Conservation (phyloP, 768 basidiomycete species). For the Mycena polygramma region DNA sequence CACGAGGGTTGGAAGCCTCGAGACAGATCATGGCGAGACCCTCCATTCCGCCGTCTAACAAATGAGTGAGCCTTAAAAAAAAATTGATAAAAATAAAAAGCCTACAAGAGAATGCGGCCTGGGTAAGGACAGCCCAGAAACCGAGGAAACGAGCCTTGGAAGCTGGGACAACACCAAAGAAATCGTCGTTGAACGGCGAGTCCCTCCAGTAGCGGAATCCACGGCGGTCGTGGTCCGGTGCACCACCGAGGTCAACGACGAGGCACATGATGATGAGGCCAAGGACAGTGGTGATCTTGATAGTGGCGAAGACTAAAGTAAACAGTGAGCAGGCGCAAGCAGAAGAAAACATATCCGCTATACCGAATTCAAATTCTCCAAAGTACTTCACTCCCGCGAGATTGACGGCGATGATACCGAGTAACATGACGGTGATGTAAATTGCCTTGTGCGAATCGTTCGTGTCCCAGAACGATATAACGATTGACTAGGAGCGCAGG, state of each 20-base stretch:
- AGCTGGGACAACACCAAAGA: slow-evolving; percentile 37
- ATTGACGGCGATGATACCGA: slow-evolving; percentile 48
- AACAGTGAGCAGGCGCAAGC: slow-evolving; percentile 48
- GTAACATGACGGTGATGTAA: slow-evolving; percentile 48
- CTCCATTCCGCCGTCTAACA: slow-evolving; percentile 57
- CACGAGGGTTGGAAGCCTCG: slow-evolving; percentile 59
- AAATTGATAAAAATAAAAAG: slow-evolving; percentile 20
- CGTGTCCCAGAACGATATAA: slow-evolving; percentile 56
- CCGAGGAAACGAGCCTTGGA: slow-evolving; percentile 50
- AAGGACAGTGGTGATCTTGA: slow-evolving; percentile 61
- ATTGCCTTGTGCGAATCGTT: slow-evolving; percentile 46
- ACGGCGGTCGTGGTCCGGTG: slow-evolving; percentile 54
- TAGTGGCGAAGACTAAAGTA: slow-evolving; percentile 58
- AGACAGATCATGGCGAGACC: slow-evolving; percentile 50
- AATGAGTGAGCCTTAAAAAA: slow-evolving; percentile 16
- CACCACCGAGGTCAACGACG: slow-evolving; percentile 64
- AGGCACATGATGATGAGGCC: slow-evolving; percentile 60
- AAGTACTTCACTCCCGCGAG: slow-evolving; percentile 42
- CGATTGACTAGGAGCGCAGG: slow-evolving; percentile 40
- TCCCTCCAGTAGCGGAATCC: slow-evolving; percentile 58
- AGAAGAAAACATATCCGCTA: background rate
- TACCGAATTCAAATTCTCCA: slow-evolving; percentile 42
- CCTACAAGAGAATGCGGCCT: slow-evolving; percentile 50
- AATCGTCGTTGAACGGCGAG: slow-evolving; percentile 41
- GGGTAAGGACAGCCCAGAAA: slow-evolving; percentile 47